Percentiles rank a stretch among this genome's conserved stretches.
Evolutionary conservation across 495 filamentous ascomycete species (phyloP).

Genomic region (Penicillium silybi): DNA sequence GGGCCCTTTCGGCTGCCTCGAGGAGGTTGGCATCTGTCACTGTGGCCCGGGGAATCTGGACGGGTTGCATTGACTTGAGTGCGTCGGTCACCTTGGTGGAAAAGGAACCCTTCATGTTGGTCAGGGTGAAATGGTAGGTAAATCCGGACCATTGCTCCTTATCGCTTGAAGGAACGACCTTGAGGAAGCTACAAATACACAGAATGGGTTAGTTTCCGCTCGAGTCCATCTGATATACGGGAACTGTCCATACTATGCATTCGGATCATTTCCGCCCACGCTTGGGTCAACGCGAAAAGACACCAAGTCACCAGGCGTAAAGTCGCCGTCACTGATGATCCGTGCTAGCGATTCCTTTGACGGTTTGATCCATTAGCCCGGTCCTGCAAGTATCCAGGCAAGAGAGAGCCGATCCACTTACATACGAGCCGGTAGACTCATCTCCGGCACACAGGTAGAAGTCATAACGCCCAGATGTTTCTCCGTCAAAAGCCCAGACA

Average conservation of each 20-base stretch:
- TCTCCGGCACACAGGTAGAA: conserved; percentile 64
- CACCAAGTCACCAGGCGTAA: conserved; percentile 48
- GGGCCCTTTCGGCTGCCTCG: conserved; percentile 5
- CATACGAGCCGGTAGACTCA: conserved; percentile 45
- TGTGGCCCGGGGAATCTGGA: conserved; percentile 30
- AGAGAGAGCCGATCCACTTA: conserved; percentile 12
- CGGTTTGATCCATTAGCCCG: background rate
- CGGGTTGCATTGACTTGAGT: conserved; percentile 34
- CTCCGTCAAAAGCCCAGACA: conserved; percentile 20
- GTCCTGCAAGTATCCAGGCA: background rate
- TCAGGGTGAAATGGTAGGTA: conserved; percentile 64
- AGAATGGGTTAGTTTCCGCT: conserved; percentile 2
- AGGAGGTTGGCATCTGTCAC: conserved; percentile 8
- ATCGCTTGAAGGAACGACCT: conserved; percentile 52
- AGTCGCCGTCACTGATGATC: conserved; percentile 36
- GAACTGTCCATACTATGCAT: conserved; percentile 56
- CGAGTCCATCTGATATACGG: background rate
- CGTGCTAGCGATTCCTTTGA: conserved; percentile 41
- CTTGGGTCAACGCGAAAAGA: conserved; percentile 47
- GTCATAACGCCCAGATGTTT: conserved; percentile 51
- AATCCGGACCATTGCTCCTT: conserved; percentile 44
- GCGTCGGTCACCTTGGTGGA: conserved; percentile 39
- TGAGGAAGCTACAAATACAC: conserved; percentile 52
- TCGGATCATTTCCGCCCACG: conserved; percentile 45
- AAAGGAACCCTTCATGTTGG: conserved; percentile 64